Evolutionary conservation across 176 grass and related monocot genomes (phyloP), one percentile per base, ranked within the genome.

Genomic region (Oryza coarctata): DNA sequence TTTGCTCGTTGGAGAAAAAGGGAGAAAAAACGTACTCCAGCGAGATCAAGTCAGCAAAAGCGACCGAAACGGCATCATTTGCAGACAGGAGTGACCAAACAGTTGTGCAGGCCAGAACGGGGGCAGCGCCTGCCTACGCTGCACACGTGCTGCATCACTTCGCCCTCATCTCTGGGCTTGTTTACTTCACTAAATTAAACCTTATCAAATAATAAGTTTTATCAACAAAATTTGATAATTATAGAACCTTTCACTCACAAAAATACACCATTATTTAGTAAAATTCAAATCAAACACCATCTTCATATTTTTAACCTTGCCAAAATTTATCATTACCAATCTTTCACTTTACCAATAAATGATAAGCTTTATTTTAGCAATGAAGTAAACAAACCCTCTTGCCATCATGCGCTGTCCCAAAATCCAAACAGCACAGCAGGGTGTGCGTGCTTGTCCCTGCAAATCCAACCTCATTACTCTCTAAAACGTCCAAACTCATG

Each of bases 101-200:
- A 12, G 80, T 9, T 68, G 65, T 92, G 76, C 79, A 84, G 52
- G 79, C 52, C 77, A 80, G 23, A 73, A 63, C 68, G 79, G 73
- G 65, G 75, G 84, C 82, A 84, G 26, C 71, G 71, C 73, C 82
- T 63, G 78, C 89, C 87, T 79, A 74, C 74, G 71, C 80, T 80
- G 85, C 87, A 88, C 94, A 97, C 94, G 91, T 97, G 85, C 85
- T 78, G 43, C 72, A 3, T 18, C 60, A 75, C 65, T 63, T 55
- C 14, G 76, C 79, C 71, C 77, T 25, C 29, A 32, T 65, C 44
- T 22, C 55, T 7, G n/a, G n/a, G n/a, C n/a, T n/a, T n/a, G n/a
- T n/a, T n/a, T n/a, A n/a, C n/a, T n/a, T n/a, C n/a, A n/a, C n/a
- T n/a, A n/a, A n/a, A n/a, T n/a, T n/a, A n/a, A n/a, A n/a, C n/a